Evolutionary conservation across 495 filamentous ascomycete genomes (phyloP), one percentile per base, ranked within the genome.

Genomic region (Xylaria grammica): DNA sequence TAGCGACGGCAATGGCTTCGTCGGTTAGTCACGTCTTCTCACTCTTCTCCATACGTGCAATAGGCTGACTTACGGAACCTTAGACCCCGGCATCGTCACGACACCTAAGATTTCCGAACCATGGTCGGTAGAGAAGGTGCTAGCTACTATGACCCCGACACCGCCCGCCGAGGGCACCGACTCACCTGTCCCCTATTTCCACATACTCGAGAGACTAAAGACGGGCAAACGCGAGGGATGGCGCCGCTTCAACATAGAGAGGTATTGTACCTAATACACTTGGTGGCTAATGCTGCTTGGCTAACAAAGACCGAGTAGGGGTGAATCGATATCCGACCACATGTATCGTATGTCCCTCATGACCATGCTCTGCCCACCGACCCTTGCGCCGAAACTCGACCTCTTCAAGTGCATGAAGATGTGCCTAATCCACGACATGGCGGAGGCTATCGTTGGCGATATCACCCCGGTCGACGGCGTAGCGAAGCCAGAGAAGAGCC

Each of bases 301-400:
- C n/a, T n/a, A n/a, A n/a, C n/a, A n/a, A n/a, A n/a, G n/a, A n/a
- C n/a, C n/a, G n/a, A n/a, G 15, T 52, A 79, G 76, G 24, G 82
- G 82, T 64, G 95, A 99, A 77, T 95, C 91, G 0, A 97, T 99
- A 75, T 85, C 92, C 27, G 95, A 99, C 78, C 95, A 99, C 82
- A 99, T 99, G 95, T 98, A 99, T 78, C 92, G 95, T 72, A 99
- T 99, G 95, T 92, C 94, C 52, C 87, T 99, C 71, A 91, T 98
- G 79, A 91, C 91, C 36, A 91, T 99, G 87, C 84, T 98, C 56
- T 93, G 92, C n/a, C 96, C 95, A 19, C 79, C 89, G 0, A 81
- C 91, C 15, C 85, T 96, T 11, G 79, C 88, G 10, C 72, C 84
- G 11, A 80, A 79, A 30, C 75, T 99, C 68, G 87, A 98, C 74